Conservation (phyloP, 2,329 filamentous ascomycete species). For the Ceratocystis lukuohia region DNA sequence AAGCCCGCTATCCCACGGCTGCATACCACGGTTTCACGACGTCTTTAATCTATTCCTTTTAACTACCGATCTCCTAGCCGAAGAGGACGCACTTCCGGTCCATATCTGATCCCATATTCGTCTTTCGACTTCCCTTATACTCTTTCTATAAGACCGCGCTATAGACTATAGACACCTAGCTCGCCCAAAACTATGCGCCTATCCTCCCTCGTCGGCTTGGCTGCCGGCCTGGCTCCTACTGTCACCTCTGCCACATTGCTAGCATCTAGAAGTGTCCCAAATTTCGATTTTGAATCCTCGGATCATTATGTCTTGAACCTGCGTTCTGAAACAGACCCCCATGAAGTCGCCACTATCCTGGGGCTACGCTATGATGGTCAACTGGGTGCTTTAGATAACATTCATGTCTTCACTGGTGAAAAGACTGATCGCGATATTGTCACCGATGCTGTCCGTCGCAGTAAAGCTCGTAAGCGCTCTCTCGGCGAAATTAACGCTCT, state of each 20-base stretch:
- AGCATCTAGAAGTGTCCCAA: conserved; percentile 32
- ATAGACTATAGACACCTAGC: not conserved
- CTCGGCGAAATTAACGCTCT: conserved; percentile 43
- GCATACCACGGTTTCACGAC: not conserved
- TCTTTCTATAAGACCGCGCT: not conserved
- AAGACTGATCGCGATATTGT: conserved; percentile 49
- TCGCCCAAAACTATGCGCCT: conserved; percentile 34
- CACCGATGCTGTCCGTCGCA: conserved; percentile 16
- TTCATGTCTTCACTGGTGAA: conserved; percentile 73
- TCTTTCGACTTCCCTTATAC: not conserved
- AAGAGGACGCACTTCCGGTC: not conserved
- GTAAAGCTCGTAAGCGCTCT: conserved; percentile 47
- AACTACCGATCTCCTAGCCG: not conserved
- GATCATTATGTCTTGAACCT: conserved; percentile 94
- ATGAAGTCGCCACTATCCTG: conserved; percentile 55
- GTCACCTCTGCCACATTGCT: conserved; percentile 35
- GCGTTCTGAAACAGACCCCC: conserved; percentile 49
- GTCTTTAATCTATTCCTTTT: no score
- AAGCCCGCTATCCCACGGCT: not conserved
- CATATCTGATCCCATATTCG: not conserved
- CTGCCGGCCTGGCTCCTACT: conserved; percentile 35
- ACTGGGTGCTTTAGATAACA: conserved; percentile 62
- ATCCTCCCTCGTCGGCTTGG: conserved; percentile 39
- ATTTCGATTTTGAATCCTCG: conserved; percentile 54
- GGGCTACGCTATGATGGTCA: conserved; percentile 70